phyloP scores from a whole-genome alignment of 2,329 filamentous ascomycete genomes.

The Diaporthe vaccinii region DNA sequence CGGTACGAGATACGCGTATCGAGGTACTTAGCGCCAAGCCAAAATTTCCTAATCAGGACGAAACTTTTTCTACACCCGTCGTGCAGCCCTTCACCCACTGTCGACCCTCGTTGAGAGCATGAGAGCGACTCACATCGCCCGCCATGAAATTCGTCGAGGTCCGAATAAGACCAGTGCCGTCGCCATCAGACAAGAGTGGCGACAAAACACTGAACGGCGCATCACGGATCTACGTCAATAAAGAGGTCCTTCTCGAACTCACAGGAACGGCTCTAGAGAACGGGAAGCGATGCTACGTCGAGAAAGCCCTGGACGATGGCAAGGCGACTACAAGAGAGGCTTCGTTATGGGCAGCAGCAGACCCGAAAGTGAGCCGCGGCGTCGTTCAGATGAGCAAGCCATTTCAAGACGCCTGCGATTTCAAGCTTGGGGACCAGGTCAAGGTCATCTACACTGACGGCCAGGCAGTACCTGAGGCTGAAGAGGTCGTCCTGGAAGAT shows the following conservation, averaged over 20 bases:
- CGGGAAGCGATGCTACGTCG: slow-evolving; percentile 51
- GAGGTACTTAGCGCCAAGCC: neutral
- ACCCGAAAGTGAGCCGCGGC: slow-evolving; percentile 72
- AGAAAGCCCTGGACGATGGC: slow-evolving; percentile 42
- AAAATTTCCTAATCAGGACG: slow-evolving; percentile 12
- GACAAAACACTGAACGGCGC: slow-evolving; percentile 60
- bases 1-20: neutral
- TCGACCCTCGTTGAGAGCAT: neutral
- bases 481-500: slow-evolving; percentile 72
- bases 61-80: neutral
- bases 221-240: slow-evolving; percentile 62
- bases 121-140: neutral
- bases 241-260: slow-evolving; percentile 60
- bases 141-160: slow-evolving; percentile 45
- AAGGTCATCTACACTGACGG: slow-evolving; percentile 70
- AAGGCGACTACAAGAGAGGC: slow-evolving; percentile 55
- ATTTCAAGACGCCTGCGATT: slow-evolving; percentile 78
- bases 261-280: slow-evolving; percentile 57
- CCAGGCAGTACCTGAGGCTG: slow-evolving; percentile 65
- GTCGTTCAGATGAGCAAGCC: slow-evolving; percentile 80
- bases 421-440: slow-evolving; percentile 78
- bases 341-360: slow-evolving; percentile 63
- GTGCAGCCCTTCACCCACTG: neutral
- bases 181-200: slow-evolving; percentile 51
- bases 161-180: slow-evolving; percentile 57